Percentiles rank a stretch among this genome's conserved stretches.
Conservation (phyloP, 73 alveolate genomes). For the Stentor coeruleus region DNA sequence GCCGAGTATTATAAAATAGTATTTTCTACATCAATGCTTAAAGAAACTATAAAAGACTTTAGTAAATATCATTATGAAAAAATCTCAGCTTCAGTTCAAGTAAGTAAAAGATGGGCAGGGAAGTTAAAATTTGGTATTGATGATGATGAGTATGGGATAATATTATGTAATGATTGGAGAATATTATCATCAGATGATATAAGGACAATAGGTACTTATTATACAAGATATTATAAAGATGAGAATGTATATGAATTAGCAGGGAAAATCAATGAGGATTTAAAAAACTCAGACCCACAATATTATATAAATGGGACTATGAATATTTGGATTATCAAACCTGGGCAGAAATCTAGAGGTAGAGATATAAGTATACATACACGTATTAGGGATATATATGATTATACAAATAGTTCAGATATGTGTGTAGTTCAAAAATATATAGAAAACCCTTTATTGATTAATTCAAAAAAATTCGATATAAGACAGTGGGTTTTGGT, state of each 20-base stretch:
- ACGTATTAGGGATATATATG: slow-evolving; percentile 54
- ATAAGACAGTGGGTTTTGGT: slow-evolving; percentile 73
- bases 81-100: not conserved
- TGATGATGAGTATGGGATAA: not conserved
- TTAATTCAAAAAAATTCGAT: slow-evolving; percentile 57
- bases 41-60: not conserved
- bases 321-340: slow-evolving; percentile 77
- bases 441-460: slow-evolving; percentile 65
- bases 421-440: slow-evolving; percentile 66
- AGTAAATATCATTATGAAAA: not conserved
- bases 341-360: slow-evolving; percentile 79
- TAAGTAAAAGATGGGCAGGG: not conserved
- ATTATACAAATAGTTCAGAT: slow-evolving; percentile 51
- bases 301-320: slow-evolving; percentile 17
- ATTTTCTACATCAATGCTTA: not conserved
- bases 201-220: not conserved
- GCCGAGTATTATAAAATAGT: not conserved
- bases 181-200: slow-evolving; percentile 9
- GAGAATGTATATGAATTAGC: not conserved
- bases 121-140: not conserved
- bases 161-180: not conserved
- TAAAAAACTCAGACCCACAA: slow-evolving; percentile 4
- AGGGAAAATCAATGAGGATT: not conserved
- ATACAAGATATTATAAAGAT: slow-evolving; percentile 29
- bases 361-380: slow-evolving; percentile 67